Conservation (phyloP, 192 early-diverging fungal species). For the Entomortierella chlamydospora region DNA sequence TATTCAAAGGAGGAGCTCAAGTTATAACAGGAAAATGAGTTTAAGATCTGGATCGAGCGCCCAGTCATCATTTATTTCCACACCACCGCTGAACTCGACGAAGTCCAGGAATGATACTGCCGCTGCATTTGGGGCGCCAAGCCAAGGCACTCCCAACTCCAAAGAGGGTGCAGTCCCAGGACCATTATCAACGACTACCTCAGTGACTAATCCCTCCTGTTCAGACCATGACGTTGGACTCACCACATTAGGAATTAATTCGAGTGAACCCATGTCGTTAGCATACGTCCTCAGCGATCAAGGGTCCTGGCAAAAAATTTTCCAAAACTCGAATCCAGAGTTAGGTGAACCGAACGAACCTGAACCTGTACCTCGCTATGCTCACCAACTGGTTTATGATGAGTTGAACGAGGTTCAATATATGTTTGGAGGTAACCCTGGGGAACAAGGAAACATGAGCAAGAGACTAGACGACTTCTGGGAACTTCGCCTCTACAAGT, state of each 20-base stretch:
- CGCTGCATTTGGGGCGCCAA: background rate
- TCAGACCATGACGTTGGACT: background rate
- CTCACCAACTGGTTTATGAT: conserved; percentile 94
- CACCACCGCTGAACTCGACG: background rate
- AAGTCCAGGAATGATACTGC: background rate
- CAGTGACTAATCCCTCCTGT: background rate
- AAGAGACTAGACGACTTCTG: conserved; percentile 87
- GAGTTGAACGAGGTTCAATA: conserved; percentile 74
- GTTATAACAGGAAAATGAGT: conserved; percentile 5
- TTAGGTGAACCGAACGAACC: conserved; percentile 19
- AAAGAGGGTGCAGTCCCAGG: conserved; percentile 20
- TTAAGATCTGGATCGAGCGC: conserved; percentile 13
- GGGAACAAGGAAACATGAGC: conserved; percentile 68
- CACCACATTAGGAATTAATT: background rate
- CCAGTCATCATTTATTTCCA: background rate
- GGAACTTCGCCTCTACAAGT: conserved; percentile 79
- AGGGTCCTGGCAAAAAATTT: conserved; percentile 54
- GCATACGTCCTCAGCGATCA: conserved; percentile 52
- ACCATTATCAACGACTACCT: background rate
- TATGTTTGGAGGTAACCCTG: conserved; percentile 96
- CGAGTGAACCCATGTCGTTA: conserved; percentile 35
- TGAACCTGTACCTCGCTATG: conserved; percentile 90
- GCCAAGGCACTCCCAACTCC: conserved; percentile 18
- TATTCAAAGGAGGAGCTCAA: conserved; percentile 15
- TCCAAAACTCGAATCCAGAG: conserved; percentile 45